phyloP scores from a whole-genome alignment of 805 yeast species.

The Pichia membranifaciens region DNA sequence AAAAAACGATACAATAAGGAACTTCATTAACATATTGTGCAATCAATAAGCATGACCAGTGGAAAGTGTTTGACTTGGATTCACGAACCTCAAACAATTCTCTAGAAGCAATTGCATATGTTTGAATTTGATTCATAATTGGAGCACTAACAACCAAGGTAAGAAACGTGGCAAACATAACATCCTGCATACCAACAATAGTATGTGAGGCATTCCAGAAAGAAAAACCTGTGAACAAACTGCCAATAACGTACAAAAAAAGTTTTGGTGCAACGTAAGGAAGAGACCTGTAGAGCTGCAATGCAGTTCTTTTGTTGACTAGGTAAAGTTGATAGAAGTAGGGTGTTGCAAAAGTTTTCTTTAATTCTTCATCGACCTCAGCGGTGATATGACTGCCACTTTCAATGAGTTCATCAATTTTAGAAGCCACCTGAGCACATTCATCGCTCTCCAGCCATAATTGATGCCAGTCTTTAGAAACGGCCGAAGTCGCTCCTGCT shows the following conservation, averaged over 20 bases:
- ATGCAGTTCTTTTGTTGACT: slow-evolving; percentile 34
- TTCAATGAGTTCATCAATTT: slow-evolving; percentile 27
- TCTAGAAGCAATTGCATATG: slow-evolving; percentile 49
- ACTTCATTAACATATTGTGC: slow-evolving; percentile 52
- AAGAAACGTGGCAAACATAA: slow-evolving; percentile 45
- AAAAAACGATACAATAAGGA: slow-evolving; percentile 48
- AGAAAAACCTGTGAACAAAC: slow-evolving; percentile 48
- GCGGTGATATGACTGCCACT: slow-evolving; percentile 13
- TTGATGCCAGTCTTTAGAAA: slow-evolving; percentile 54
- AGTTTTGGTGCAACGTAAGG: slow-evolving; percentile 44
- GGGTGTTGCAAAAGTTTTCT: slow-evolving; percentile 39
- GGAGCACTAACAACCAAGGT: slow-evolving; percentile 55
- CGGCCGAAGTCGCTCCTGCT: slow-evolving; percentile 70
- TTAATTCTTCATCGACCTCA: slow-evolving; percentile 15
- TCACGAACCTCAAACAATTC: slow-evolving; percentile 68
- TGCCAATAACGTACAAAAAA: slow-evolving; percentile 33
- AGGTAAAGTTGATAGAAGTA: slow-evolving; percentile 33
- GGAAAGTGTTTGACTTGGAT: slow-evolving; percentile 63
- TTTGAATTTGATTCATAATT: slow-evolving; percentile 59
- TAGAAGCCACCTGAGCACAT: slow-evolving; percentile 23
- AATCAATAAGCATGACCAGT: slow-evolving; percentile 56
- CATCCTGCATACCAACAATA: slow-evolving; percentile 53
- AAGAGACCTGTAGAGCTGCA: slow-evolving; percentile 44
- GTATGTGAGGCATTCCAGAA: slow-evolving; percentile 55
- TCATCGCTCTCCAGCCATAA: slow-evolving; percentile 44